Conservation (phyloP, 352 stramenopile genomes). For the Phytophthora fragariaefolia region DNA sequence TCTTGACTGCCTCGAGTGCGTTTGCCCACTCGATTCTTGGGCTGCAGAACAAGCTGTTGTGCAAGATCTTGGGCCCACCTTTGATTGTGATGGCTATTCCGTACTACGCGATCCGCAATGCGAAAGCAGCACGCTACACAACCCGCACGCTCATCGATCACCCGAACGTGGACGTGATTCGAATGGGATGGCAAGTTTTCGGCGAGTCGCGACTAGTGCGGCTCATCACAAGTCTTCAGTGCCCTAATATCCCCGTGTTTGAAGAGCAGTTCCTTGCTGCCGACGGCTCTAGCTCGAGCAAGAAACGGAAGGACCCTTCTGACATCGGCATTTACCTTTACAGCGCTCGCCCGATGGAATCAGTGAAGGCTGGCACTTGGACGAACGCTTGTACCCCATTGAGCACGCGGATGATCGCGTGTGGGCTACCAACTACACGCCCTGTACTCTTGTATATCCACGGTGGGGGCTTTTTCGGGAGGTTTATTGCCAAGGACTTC, state of each 20-base stretch:
- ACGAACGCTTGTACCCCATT: slow-evolving; percentile 54
- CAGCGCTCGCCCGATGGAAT: slow-evolving; percentile 68
- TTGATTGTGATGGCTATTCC: slow-evolving; percentile 77
- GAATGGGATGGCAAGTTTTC: slow-evolving; percentile 85
- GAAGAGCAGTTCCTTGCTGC: slow-evolving; percentile 68
- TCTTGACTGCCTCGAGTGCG: slow-evolving; percentile 76
- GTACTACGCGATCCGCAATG: slow-evolving; percentile 84
- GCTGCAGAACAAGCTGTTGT: slow-evolving; percentile 65
- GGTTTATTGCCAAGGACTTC: slow-evolving; percentile 89
- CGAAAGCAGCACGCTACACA: slow-evolving; percentile 73
- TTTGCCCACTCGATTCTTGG: slow-evolving; percentile 81
- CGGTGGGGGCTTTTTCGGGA: slow-evolving; percentile 86
- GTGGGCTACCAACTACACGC: slow-evolving; percentile 66
- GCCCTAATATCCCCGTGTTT: slow-evolving; percentile 67
- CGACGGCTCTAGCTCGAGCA: slow-evolving; percentile 46
- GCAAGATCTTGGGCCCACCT: slow-evolving; percentile 59
- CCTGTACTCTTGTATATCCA: slow-evolving; percentile 90
- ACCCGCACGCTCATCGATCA: slow-evolving; percentile 84
- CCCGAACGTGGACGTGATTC: slow-evolving; percentile 85
- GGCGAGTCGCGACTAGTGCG: slow-evolving; percentile 81
- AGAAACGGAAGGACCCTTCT: slow-evolving; percentile 41
- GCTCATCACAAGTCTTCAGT: slow-evolving; percentile 68
- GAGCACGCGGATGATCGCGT: slow-evolving; percentile 71
- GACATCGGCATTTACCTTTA: slow-evolving; percentile 82
- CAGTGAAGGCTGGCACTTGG: slow-evolving; percentile 77